Percentiles rank a stretch among this genome's conserved stretches.
Conservation (phyloP, 108 stramenopile species). For the Nitzschia putrida region DNA sequence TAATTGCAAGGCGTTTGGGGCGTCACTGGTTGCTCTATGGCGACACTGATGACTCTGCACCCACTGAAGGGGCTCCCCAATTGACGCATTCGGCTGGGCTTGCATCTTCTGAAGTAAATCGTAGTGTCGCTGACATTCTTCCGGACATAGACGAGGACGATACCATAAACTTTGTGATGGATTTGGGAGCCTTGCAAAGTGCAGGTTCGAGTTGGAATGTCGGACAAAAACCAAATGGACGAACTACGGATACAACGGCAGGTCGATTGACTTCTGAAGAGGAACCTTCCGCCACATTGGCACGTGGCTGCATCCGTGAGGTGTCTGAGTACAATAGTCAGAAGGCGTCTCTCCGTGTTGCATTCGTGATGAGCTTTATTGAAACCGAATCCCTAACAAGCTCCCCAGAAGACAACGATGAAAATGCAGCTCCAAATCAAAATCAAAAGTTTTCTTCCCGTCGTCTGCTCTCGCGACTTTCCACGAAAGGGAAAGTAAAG, state of each 20-base stretch:
- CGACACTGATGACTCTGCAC: conserved; percentile 27
- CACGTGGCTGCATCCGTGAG: conserved; percentile 58
- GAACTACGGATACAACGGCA: not conserved
- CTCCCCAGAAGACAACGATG: not conserved
- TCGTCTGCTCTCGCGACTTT: conserved; percentile 42
- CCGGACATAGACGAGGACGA: conserved; percentile 55
- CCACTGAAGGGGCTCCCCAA: not conserved
- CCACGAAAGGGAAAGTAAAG: conserved; percentile 28
- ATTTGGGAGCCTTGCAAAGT: conserved; percentile 55
- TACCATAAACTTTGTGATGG: conserved; percentile 81
- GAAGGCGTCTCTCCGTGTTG: conserved; percentile 68
- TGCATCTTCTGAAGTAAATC: not conserved
- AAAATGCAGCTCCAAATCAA: conserved; percentile 48
- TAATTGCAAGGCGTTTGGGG: conserved; percentile 47
- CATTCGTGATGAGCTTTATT: conserved; percentile 78
- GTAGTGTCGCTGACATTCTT: conserved; percentile 6
- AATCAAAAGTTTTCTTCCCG: conserved; percentile 20
- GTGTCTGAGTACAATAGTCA: conserved; percentile 47
- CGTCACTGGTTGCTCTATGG: conserved; percentile 73
- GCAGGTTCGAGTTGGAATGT: conserved; percentile 21
- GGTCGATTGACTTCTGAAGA: conserved; percentile 48
- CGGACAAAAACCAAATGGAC: not conserved
- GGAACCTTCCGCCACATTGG: conserved; percentile 59
- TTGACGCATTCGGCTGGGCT: conserved; percentile 8
- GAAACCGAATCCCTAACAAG: conserved; percentile 42